Percentiles rank a stretch among this genome's conserved stretches.
Evolutionary conservation across 140 eudicot genomes (phyloP).

Genomic region (Anethum foeniculum): DNA sequence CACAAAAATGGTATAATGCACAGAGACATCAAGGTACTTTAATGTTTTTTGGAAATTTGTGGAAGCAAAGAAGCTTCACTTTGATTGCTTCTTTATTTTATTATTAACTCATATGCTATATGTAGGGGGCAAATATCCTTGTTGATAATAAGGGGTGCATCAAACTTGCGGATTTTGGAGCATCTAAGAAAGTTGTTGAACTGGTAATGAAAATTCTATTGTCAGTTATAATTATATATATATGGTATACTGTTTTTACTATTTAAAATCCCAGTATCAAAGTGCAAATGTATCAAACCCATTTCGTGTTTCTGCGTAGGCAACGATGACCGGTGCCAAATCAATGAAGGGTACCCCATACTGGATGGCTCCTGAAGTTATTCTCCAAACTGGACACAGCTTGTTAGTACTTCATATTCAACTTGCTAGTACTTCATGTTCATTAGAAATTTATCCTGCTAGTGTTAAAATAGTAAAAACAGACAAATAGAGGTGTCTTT

Average conservation of each 20-base stretch:
- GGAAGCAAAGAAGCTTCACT: background rate
- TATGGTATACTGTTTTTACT: background rate
- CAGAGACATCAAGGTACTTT: conserved; percentile 83
- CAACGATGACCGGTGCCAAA: conserved; percentile 95
- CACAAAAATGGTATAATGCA: conserved; percentile 90
- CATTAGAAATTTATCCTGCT: background rate
- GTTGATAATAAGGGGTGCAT: conserved; percentile 93
- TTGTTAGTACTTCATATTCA: conserved; percentile 48
- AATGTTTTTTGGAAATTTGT: background rate
- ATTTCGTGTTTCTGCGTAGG: conserved; percentile 38
- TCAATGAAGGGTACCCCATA: conserved; percentile 98
- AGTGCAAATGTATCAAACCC: background rate
- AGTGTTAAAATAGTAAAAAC: background rate
- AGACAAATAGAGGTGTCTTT: background rate
- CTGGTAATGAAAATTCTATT: conserved; percentile 41
- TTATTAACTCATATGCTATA: conserved; percentile 16
- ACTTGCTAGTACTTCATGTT: background rate
- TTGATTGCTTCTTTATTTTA: background rate
- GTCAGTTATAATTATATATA: background rate
- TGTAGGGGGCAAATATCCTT: conserved; percentile 95
- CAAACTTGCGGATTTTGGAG: conserved; percentile 98
- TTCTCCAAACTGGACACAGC: conserved; percentile 88
- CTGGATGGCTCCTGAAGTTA: conserved; percentile 99
- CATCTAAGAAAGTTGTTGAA: conserved; percentile 98
- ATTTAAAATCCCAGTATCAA: background rate